Evolutionary conservation across 164 flowering plant species (phyloP), one percentile per base, ranked within the genome.

Genomic region (Amborella trichopoda): DNA sequence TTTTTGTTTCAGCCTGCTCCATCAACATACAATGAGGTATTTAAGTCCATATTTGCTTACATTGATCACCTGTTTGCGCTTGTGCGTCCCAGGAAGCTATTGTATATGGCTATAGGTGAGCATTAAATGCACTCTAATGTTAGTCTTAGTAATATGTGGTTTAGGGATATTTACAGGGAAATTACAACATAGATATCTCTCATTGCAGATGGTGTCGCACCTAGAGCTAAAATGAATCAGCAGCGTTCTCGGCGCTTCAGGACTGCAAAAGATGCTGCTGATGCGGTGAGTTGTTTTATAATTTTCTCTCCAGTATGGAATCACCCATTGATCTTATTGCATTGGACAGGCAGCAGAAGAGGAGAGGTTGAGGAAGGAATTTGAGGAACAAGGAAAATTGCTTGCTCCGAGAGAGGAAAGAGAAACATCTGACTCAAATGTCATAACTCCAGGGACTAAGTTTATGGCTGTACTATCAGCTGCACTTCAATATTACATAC

Each of bases 151-250:
- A 21, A 30, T 27, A n/a, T n/a, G n/a, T n/a, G n/a, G n/a, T n/a
- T n/a, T n/a, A n/a, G n/a, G n/a, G n/a, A n/a, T n/a, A n/a, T n/a
- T n/a, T n/a, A n/a, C n/a, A n/a, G n/a, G n/a, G n/a, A 32, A 1
- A 28, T 32, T 56, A 37, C 11, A 23, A 11, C 21, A 28, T 26
- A 30, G 16, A 27, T 23, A 14, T 36, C 20, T 33, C 39, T 65
- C 50, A 20, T 57, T 50, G 34, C 60, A 93, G 99, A 93, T 68
- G 99, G 99, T 13, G 99, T 93, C 54, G 99, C 99, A 27, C 99
- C 99, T 3, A 80, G 99, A 69, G 99, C 99, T 44, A 93, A 93
- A 74, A 93, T 93, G 99, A 93, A 93, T 60, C 99, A 93, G 65
- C 99, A 93, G 60, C 81, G 99, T 13, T 61, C 94, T 37, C 75